phyloP scores from a whole-genome alignment of 78 protist species.

The Pelomyxa schiedti region DNA sequence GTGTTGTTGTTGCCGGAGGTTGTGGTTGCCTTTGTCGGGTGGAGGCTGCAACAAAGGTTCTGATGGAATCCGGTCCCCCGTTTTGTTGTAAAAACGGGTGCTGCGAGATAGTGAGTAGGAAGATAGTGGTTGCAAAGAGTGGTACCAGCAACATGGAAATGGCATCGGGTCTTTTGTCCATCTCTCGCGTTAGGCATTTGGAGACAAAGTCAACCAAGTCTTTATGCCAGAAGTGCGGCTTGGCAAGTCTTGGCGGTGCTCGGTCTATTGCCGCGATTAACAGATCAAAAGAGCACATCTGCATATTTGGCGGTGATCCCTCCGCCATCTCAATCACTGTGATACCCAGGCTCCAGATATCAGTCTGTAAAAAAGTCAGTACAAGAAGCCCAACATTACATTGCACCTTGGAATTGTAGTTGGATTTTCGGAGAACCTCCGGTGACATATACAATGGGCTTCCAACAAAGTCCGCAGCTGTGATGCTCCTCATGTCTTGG shows the following conservation, averaged over 20 bases:
- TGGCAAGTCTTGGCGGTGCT: constrained; percentile 51
- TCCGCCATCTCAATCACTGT: constrained; percentile 29
- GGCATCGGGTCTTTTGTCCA: constrained; percentile 47
- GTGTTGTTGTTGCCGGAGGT: too few species aligned
- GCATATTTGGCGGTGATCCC: constrained; percentile 46
- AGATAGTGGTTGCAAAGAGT: too few species aligned
- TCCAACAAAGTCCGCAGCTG: constrained; percentile 32
- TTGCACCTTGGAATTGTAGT: constrained; percentile 24
- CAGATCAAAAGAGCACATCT: background rate
- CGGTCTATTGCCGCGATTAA: background rate
- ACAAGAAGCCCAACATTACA: background rate
- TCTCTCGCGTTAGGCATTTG: constrained; percentile 62
- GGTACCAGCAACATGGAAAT: constrained; percentile 17
- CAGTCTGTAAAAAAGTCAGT: background rate
- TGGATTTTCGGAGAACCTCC: constrained; percentile 34
- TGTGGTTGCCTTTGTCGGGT: too few species aligned
- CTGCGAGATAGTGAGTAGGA: background rate
- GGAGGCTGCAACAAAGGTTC: too few species aligned
- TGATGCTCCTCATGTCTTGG: constrained; percentile 25
- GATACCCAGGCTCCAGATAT: background rate
- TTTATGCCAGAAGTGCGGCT: constrained; percentile 42
- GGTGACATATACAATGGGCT: constrained; percentile 60
- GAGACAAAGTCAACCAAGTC: constrained; percentile 59
- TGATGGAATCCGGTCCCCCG: too few species aligned
- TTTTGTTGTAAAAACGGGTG: background rate